phyloP scores from a whole-genome alignment of 306 rosid species.

The Hylodesmum podocarpum region DNA sequence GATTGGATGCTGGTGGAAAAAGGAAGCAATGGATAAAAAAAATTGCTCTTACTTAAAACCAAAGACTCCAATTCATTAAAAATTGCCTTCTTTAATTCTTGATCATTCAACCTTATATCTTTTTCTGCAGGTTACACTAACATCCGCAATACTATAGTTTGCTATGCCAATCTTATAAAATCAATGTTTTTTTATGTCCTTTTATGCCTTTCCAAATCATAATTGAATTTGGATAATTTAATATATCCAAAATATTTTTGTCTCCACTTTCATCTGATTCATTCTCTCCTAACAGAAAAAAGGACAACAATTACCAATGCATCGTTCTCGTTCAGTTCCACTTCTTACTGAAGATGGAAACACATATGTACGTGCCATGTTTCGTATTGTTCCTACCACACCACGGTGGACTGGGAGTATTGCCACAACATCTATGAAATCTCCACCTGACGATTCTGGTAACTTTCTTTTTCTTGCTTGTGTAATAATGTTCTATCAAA shows the following conservation, averaged over 20 bases:
- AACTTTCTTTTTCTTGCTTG: constrained; percentile 9
- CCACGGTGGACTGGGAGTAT: constrained; percentile 7
- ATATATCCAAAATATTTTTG: not conserved
- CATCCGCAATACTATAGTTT: not conserved
- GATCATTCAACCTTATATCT: not conserved
- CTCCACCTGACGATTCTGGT: constrained; percentile 9
- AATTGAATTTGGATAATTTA: not conserved
- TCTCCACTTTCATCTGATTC: not conserved
- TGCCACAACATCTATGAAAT: not conserved
- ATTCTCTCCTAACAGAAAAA: constrained; percentile 42
- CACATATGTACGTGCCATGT: not conserved
- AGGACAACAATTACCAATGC: constrained; percentile 17
- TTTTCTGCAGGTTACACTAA: not conserved
- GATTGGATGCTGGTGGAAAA: not conserved
- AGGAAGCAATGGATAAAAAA: not conserved
- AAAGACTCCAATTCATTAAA: not conserved
- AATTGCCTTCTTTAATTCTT: not conserved
- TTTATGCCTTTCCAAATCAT: not conserved
- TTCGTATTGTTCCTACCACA: constrained; percentile 31
- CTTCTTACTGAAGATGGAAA: not conserved
- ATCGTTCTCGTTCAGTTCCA: not conserved
- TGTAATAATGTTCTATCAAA: not conserved
- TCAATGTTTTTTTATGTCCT: not conserved
- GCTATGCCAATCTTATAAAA: not conserved
- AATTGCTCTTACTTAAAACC: not conserved